phyloP scores from a whole-genome alignment of 2,329 filamentous ascomycete species.

The Fonsecaea erecta region DNA sequence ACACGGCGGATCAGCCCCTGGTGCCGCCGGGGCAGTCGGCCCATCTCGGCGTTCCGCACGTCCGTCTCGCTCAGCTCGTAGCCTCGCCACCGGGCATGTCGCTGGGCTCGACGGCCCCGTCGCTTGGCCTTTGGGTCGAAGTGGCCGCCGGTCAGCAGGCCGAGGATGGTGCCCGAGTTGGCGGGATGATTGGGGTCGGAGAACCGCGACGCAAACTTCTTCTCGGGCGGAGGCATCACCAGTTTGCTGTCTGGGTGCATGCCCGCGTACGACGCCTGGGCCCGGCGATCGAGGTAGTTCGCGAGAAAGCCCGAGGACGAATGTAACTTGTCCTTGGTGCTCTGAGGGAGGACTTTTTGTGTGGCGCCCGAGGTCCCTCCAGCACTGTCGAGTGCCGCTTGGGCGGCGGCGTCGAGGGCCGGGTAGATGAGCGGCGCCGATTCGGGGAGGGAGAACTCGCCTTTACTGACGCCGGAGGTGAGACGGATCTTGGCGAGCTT shows the following conservation, averaged over 20 bases:
- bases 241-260: slow-evolving; percentile 51
- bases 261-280: slow-evolving; percentile 48
- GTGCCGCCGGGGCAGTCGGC: slow-evolving; percentile 14
- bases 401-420: slow-evolving; percentile 35
- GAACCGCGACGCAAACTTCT: slow-evolving; percentile 54
- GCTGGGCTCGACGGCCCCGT: slow-evolving; percentile 22
- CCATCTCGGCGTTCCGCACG: slow-evolving; percentile 31
- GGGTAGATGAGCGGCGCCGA: slow-evolving; percentile 57
- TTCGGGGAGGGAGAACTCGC: slow-evolving; percentile 50
- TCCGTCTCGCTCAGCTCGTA: slow-evolving; percentile 28
- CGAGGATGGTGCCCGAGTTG: slow-evolving; percentile 54
- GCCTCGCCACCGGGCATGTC: slow-evolving; percentile 18
- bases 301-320: slow-evolving; percentile 45
- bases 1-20: slow-evolving; percentile 21
- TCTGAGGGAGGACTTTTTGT: slow-evolving; percentile 1
- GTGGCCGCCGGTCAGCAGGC: slow-evolving; percentile 53
- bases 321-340: slow-evolving; percentile 34
- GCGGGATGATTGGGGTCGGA: slow-evolving; percentile 59
- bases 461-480: slow-evolving; percentile 37
- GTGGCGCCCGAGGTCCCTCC: slow-evolving; percentile 3
- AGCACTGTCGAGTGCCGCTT: background rate
- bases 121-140: slow-evolving; percentile 30
- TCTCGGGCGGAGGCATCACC: slow-evolving; percentile 39
- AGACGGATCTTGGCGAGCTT: slow-evolving; percentile 28
- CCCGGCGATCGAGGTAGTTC: slow-evolving; percentile 56